A percentile compares a stretch with the other conserved stretches of the same genome.
phyloP scores from a whole-genome alignment of 1,284 basidiomycete species.

The Malassezia globosa region DNA sequence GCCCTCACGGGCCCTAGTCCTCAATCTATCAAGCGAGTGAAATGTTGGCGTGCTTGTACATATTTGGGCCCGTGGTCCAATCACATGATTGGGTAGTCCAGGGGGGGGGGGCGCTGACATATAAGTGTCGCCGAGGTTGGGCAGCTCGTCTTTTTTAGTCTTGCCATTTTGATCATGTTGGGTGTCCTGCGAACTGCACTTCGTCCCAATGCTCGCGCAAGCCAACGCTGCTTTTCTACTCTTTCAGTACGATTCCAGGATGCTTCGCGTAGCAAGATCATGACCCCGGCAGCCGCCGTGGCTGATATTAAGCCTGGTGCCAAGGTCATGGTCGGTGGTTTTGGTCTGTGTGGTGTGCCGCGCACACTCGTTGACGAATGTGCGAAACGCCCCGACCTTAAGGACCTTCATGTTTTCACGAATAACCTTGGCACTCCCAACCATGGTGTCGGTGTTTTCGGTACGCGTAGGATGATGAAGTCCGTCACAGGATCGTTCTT shows the following conservation, averaged over 20 bases:
- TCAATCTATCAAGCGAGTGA: too few species aligned
- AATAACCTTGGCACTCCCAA: slow-evolving; percentile 45
- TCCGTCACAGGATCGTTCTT: slow-evolving; percentile 43
- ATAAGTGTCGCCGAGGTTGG: too few species aligned
- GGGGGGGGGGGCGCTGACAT: too few species aligned
- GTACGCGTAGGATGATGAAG: slow-evolving; percentile 27
- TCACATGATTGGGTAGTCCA: too few species aligned
- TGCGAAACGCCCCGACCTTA: slow-evolving; percentile 24
- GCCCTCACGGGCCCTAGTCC: too few species aligned
- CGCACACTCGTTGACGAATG: slow-evolving; percentile 42
- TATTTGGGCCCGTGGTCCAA: too few species aligned
- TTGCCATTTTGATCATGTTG: slow-evolving; percentile 1
- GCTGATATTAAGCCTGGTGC: slow-evolving; percentile 34
- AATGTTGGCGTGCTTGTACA: too few species aligned
- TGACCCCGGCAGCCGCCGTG: slow-evolving; percentile 34
- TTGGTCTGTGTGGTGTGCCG: slow-evolving; percentile 44
- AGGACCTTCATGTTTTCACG: slow-evolving; percentile 35
- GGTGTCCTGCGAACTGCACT: slow-evolving; percentile 4
- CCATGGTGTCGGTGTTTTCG: slow-evolving; percentile 32
- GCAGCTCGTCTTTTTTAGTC: neutral
- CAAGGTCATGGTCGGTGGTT: slow-evolving; percentile 36
- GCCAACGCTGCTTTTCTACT: neutral
- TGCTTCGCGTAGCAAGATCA: slow-evolving; percentile 23
- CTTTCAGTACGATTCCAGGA: slow-evolving; percentile 7
- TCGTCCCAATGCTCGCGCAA: slow-evolving; percentile 1